These are phyloP conservation scores for Boletales sp. DNA, from an alignment of 768 basidiomycete species.

Conservation along the genomic window DNA sequence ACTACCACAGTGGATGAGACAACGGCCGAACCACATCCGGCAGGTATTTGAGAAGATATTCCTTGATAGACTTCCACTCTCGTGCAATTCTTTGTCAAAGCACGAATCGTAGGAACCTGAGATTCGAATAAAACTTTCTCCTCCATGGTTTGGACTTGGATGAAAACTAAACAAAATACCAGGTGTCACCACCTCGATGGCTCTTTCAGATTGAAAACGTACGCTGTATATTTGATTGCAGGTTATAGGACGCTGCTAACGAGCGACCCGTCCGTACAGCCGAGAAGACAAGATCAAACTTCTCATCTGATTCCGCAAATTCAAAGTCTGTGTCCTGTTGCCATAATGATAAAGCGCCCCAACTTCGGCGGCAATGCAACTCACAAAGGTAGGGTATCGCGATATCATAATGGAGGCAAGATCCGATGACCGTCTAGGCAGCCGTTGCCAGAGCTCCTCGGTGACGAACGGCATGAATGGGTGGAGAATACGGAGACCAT, in stretches of 20 bases:
- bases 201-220: conserved; percentile 14
- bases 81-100: conserved; percentile 86
- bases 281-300: conserved; percentile 83
- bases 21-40: conserved; percentile 82
- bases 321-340: conserved; percentile 57
- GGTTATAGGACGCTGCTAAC: conserved; percentile 82
- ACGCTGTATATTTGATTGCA: conserved; percentile 85
- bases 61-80: conserved; percentile 63
- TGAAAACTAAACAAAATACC: conserved; percentile 53
- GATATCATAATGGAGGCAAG: conserved; percentile 86
- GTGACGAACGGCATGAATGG: conserved; percentile 99
- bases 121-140: conserved; percentile 67
- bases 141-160: conserved; percentile 62
- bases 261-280: conserved; percentile 79
- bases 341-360: neutral
- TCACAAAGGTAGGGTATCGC: conserved; percentile 73
- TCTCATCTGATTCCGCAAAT: conserved; percentile 70
- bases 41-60: conserved; percentile 61
- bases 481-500: conserved; percentile 85
- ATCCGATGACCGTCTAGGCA: conserved; percentile 84
- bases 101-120: conserved; percentile 70
- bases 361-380: conserved; percentile 25
- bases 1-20: conserved; percentile 73
- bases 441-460: conserved; percentile 96
- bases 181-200: neutral